Percentiles rank a stretch among this genome's conserved stretches.
These are phyloP conservation scores for Saksenaea vasiformis DNA, from an alignment of 371 early-diverging fungal genomes.

Conservation along the genomic window DNA sequence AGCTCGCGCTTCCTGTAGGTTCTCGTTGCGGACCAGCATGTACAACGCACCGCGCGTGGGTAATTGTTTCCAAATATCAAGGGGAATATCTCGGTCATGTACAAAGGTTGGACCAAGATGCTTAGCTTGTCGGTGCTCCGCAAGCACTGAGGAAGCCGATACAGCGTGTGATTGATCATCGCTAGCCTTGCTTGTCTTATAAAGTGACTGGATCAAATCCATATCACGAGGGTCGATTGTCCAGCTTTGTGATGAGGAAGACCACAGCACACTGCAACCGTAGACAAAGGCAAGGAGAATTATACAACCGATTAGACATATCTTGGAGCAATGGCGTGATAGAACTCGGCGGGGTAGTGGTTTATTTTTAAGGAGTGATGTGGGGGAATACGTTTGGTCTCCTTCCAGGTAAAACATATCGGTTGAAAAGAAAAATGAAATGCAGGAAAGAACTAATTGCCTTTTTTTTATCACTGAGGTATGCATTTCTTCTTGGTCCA, in stretches of 20 bases:
- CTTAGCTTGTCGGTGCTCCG: not conserved
- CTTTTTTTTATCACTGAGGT: not conserved
- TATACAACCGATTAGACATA: not conserved
- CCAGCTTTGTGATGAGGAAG: slow-evolving; percentile 5
- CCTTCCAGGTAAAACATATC: slow-evolving; percentile 11
- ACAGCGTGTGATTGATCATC: no score
- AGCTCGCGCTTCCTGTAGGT: slow-evolving; percentile 30
- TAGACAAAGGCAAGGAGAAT: slow-evolving; percentile 2
- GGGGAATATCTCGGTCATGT: slow-evolving; percentile 11
- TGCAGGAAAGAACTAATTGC: not conserved
- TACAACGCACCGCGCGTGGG: slow-evolving; percentile 42
- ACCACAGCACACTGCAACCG: slow-evolving; percentile 12
- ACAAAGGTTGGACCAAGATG: slow-evolving; percentile 3
- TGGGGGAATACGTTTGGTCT: slow-evolving; percentile 5
- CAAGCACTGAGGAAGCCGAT: not conserved
- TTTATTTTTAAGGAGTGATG: not conserved
- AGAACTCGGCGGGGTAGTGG: slow-evolving; percentile 9
- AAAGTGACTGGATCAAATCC: slow-evolving; percentile 8
- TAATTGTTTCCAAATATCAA: slow-evolving; percentile 23
- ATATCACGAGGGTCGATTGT: slow-evolving; percentile 11
- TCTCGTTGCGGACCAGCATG: slow-evolving; percentile 39
- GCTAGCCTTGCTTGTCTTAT: not conserved
- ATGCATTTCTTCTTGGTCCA: slow-evolving; percentile 4
- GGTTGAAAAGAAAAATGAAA: not conserved
- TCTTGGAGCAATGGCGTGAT: slow-evolving; percentile 12